A percentile compares a stretch with the other conserved stretches of the same genome.
Conservation (phyloP, 495 filamentous ascomycete genomes). For the Trichoderma reesei region DNA sequence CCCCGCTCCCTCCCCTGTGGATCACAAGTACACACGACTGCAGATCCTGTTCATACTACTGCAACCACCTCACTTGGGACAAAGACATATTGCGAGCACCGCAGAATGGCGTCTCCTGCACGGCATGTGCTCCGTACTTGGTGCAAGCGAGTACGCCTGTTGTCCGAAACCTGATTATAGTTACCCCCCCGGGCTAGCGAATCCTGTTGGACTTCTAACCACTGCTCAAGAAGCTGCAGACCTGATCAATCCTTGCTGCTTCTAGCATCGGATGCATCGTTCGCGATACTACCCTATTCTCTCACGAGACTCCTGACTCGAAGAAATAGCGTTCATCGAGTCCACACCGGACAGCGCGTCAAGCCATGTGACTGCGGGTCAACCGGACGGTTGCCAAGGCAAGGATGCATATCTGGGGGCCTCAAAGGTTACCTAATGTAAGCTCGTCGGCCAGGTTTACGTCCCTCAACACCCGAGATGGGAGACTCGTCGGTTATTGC, state of each 20-base stretch:
- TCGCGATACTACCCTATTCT: background rate
- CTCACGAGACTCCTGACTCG: background rate
- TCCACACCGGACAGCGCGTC: background rate
- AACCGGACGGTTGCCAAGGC: background rate
- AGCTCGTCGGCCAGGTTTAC: background rate
- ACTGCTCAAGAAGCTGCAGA: background rate
- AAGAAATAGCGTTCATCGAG: constrained; percentile 5
- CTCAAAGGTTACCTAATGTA: background rate
- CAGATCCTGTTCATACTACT: background rate
- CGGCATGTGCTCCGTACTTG: no score
- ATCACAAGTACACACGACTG: background rate
- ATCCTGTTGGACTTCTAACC: background rate
- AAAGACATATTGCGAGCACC: no score
- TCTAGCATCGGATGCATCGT: background rate
- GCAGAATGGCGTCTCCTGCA: no score
- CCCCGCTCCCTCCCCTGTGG: background rate
- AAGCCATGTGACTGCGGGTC: constrained; percentile 5
- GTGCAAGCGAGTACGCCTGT: no score
- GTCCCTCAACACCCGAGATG: background rate
- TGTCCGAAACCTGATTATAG: no score
- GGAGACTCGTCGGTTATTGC: background rate
- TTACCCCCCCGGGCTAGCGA: background rate
- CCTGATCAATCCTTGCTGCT: background rate
- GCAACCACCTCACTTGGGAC: background rate
- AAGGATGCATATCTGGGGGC: background rate